phyloP scores from a whole-genome alignment of 108 stramenopile genomes.

The Fistulifera solaris region DNA sequence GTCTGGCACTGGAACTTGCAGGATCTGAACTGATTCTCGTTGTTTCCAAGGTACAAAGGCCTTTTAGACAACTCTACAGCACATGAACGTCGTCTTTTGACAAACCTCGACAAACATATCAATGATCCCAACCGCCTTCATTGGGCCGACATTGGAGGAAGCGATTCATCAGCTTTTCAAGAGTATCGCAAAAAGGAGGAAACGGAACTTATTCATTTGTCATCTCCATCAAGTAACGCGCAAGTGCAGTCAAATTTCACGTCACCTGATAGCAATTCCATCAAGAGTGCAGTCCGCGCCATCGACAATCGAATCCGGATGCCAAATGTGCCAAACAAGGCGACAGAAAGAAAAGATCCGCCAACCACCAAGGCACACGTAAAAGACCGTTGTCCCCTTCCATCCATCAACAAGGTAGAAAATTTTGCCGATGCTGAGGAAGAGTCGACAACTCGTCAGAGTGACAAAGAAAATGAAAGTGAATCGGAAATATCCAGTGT shows the following conservation, averaged over 20 bases:
- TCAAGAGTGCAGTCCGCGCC: too few relatives aligned
- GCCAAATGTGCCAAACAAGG: too few relatives aligned
- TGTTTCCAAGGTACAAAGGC: conserved; percentile 31
- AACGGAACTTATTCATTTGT: background rate
- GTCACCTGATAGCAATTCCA: too few relatives aligned
- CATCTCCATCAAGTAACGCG: conserved; percentile 3
- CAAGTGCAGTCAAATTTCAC: background rate
- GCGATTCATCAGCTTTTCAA: conserved; percentile 17
- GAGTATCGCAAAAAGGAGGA: conserved; percentile 10
- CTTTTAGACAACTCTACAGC: background rate
- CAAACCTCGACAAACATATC: background rate
- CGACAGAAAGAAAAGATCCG: background rate
- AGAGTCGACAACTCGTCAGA: background rate
- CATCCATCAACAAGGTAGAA: background rate
- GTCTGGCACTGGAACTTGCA: conserved; percentile 47
- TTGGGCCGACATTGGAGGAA: conserved; percentile 5
- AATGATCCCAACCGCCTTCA: conserved; percentile 8
- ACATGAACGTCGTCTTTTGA: background rate
- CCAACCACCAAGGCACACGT: background rate
- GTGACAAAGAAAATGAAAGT: background rate
- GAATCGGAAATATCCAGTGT: background rate
- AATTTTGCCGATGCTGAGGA: background rate
- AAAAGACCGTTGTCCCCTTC: background rate
- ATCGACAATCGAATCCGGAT: too few relatives aligned
- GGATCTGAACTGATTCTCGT: conserved; percentile 19